These are phyloP conservation scores for Vararia minispora DNA, from an alignment of 768 basidiomycete species.

Conservation along the genomic window DNA sequence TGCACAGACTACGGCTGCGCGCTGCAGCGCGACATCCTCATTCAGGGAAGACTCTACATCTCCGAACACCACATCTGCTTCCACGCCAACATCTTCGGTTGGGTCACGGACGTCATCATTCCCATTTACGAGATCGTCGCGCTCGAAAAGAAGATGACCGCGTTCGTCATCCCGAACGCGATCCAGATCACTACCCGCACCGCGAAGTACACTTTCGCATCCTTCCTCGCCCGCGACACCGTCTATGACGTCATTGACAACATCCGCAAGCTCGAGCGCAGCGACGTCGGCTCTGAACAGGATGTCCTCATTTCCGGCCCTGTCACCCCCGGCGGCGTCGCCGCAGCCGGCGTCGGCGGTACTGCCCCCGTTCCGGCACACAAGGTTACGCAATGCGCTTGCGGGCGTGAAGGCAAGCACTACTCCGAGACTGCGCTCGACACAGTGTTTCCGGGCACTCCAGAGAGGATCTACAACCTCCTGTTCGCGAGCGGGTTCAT, in stretches of 20 bases:
- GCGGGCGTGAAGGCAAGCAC: slow-evolving; percentile 61
- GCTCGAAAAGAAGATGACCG: slow-evolving; percentile 96
- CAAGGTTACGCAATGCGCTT: slow-evolving; percentile 65
- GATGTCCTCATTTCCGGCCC: slow-evolving; percentile 5
- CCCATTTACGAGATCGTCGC: slow-evolving; percentile 79
- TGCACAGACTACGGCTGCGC: slow-evolving; percentile 91
- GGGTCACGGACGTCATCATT: slow-evolving; percentile 92
- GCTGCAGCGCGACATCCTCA: slow-evolving; percentile 88
- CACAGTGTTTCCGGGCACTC: slow-evolving; percentile 73
- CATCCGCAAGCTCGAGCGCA: slow-evolving; percentile 87
- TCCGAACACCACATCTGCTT: slow-evolving; percentile 99
- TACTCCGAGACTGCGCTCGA: slow-evolving; percentile 69
- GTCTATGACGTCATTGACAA: slow-evolving; percentile 94
- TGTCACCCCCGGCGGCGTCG: not conserved
- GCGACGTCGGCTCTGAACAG: slow-evolving; percentile 31
- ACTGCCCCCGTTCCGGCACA: slow-evolving; percentile 17
- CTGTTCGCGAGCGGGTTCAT: slow-evolving; percentile 95
- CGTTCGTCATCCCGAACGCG: slow-evolving; percentile 94
- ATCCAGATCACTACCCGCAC: slow-evolving; percentile 80
- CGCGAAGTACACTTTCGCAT: slow-evolving; percentile 88
- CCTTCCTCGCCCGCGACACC: slow-evolving; percentile 92
- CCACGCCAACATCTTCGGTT: slow-evolving; percentile 98
- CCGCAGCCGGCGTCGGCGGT: slow-evolving; percentile 2
- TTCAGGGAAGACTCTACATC: slow-evolving; percentile 93
- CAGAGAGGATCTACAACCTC: slow-evolving; percentile 91